Percentiles rank a stretch among this genome's conserved stretches.
These are phyloP conservation scores for Pythium rhizo-oryzae DNA, from an alignment of 352 stramenopile genomes.

Conservation along the genomic window DNA sequence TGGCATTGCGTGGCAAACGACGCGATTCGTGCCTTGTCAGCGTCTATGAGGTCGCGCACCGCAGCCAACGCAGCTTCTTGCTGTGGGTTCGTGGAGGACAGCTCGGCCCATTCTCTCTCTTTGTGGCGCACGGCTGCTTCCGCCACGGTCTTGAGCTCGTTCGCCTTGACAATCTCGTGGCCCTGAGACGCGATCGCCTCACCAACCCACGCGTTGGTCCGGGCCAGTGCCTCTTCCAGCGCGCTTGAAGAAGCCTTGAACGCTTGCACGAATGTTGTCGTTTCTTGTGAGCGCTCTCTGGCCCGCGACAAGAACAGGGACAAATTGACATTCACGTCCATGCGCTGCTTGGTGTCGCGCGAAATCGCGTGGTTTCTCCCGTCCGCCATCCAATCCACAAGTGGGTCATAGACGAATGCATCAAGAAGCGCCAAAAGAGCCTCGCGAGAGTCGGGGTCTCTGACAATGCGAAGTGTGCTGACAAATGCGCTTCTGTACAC, in stretches of 20 bases:
- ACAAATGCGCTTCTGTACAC: constrained; percentile 76
- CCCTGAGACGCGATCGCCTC: constrained; percentile 2
- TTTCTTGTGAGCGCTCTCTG: constrained; percentile 74
- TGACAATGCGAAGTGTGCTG: constrained; percentile 68
- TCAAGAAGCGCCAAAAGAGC: constrained; percentile 76
- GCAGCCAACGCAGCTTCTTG: not conserved
- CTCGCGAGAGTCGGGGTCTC: constrained; percentile 64
- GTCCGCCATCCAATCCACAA: constrained; percentile 67
- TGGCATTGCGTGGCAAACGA: constrained; percentile 52
- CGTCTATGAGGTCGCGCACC: not conserved
- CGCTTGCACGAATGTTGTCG: constrained; percentile 44
- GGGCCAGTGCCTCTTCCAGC: not conserved
- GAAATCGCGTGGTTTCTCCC: constrained; percentile 20
- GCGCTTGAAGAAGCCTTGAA: constrained; percentile 30
- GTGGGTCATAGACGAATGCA: constrained; percentile 86
- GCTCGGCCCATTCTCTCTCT: constrained; percentile 9
- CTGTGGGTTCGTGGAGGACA: not conserved
- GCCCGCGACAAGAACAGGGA: constrained; percentile 84
- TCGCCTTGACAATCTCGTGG: not conserved
- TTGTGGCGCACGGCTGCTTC: constrained; percentile 3
- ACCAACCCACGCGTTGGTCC: not conserved
- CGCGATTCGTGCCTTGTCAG: constrained; percentile 28
- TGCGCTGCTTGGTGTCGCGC: constrained; percentile 47
- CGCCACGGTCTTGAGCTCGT: constrained; percentile 3
- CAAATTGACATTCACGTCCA: constrained; percentile 88